These are phyloP conservation scores for Acanthamoeba lenticulata DNA, from an alignment of 208 protist species.

Conservation along the genomic window DNA sequence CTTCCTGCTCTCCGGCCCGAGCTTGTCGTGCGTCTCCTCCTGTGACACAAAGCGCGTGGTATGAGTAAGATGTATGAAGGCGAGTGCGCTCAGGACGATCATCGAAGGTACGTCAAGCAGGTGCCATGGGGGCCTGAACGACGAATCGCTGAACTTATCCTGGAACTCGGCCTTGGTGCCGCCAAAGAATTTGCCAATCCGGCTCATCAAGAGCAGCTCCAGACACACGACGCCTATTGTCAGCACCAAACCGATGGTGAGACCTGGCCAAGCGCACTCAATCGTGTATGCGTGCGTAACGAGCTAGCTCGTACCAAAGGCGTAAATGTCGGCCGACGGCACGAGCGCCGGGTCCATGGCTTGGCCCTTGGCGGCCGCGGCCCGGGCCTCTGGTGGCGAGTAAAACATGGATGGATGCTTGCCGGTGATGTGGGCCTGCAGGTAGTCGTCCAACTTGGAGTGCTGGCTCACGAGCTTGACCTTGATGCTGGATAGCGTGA, in stretches of 20 bases:
- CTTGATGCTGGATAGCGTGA: constrained; percentile 1
- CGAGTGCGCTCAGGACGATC: background rate
- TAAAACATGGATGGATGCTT: background rate
- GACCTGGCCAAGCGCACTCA: background rate
- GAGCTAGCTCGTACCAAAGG: constrained; percentile 8
- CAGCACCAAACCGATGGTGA: background rate
- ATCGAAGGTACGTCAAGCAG: background rate
- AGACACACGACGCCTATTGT: constrained; percentile 8
- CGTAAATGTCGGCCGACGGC: background rate
- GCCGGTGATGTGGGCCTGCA: background rate
- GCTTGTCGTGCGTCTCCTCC: background rate
- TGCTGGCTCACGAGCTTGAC: background rate
- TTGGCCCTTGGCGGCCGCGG: background rate
- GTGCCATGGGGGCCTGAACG: background rate
- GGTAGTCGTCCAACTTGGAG: constrained; percentile 4
- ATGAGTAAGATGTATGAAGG: background rate
- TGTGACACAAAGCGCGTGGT: background rate
- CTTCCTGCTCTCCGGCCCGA: background rate
- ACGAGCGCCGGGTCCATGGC: background rate
- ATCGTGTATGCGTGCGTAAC: no score
- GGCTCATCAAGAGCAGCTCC: background rate
- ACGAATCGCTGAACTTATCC: background rate
- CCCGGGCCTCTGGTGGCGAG: background rate
- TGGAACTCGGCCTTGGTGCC: background rate
- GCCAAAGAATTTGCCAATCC: background rate